Percentiles rank a stretch among this genome's conserved stretches.
Conservation (phyloP, 1,284 basidiomycete species). For the Fomes fomentarius region DNA sequence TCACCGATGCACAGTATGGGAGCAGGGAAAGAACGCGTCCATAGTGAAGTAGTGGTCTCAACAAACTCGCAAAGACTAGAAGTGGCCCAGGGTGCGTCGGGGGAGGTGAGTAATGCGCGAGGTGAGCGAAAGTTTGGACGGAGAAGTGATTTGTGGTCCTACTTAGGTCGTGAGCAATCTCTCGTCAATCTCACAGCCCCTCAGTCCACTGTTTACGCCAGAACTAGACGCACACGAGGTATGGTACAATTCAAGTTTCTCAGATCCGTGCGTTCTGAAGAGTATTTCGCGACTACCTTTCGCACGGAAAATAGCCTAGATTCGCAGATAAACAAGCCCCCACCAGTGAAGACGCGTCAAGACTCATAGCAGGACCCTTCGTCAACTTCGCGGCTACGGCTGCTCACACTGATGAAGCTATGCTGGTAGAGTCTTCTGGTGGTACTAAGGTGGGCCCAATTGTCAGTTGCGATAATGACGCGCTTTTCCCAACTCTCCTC, state of each 20-base stretch:
- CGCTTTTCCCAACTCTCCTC: too few relatives aligned
- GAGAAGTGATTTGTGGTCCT: neutral
- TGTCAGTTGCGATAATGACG: too few relatives aligned
- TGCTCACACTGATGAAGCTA: too few relatives aligned
- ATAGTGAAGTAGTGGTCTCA: neutral
- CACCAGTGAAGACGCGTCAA: too few relatives aligned
- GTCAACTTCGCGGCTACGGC: too few relatives aligned
- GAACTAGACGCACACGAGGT: neutral
- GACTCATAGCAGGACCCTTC: too few relatives aligned
- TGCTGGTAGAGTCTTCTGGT: too few relatives aligned
- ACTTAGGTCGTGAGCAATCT: neutral
- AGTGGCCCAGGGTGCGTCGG: neutral
- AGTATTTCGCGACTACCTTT: neutral
- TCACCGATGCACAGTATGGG: neutral
- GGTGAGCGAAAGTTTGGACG: neutral
- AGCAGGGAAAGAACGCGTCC: neutral
- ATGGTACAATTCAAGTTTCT: too few relatives aligned
- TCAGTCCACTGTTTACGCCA: neutral
- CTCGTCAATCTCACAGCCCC: neutral
- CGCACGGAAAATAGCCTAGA: neutral
- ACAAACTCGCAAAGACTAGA: neutral
- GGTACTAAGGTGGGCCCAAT: too few relatives aligned
- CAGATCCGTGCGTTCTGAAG: too few relatives aligned
- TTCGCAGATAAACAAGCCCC: too few relatives aligned
- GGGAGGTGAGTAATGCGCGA: neutral